These are phyloP conservation scores for Angomonas ambiguus DNA, from an alignment of 208 protist genomes.

Conservation along the genomic window DNA sequence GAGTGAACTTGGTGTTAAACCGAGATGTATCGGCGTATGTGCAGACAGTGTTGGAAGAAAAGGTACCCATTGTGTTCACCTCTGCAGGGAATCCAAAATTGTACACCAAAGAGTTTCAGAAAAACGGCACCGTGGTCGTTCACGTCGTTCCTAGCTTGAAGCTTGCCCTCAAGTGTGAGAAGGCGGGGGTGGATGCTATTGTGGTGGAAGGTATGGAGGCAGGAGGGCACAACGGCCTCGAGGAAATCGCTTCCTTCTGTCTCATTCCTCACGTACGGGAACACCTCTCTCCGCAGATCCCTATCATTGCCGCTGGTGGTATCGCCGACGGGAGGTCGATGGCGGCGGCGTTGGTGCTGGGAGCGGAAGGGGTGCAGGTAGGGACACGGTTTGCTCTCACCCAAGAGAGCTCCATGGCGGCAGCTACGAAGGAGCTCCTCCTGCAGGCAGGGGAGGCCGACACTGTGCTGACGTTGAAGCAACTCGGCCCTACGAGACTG, in stretches of 20 bases:
- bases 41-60: slow-evolving; percentile 71
- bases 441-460: slow-evolving; percentile 32
- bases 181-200: slow-evolving; percentile 66
- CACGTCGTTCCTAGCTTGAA: slow-evolving; percentile 81
- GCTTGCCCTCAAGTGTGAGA: slow-evolving; percentile 69
- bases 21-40: slow-evolving; percentile 39
- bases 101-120: slow-evolving; percentile 64
- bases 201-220: slow-evolving; percentile 83
- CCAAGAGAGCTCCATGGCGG: slow-evolving; percentile 51
- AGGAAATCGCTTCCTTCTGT: slow-evolving; percentile 66
- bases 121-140: slow-evolving; percentile 58
- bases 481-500: slow-evolving; percentile 50
- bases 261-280: slow-evolving; percentile 55
- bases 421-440: slow-evolving; percentile 19
- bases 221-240: slow-evolving; percentile 56
- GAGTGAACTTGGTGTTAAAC: slow-evolving; percentile 68
- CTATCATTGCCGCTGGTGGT: slow-evolving; percentile 54
- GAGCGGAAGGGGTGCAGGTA: slow-evolving; percentile 31
- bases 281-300: slow-evolving; percentile 51
- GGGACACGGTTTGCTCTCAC: slow-evolving; percentile 29
- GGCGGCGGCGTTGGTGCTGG: slow-evolving; percentile 24
- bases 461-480: slow-evolving; percentile 67
- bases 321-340: slow-evolving; percentile 22
- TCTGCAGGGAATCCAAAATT: slow-evolving; percentile 73
- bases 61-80: slow-evolving; percentile 84